phyloP scores from a whole-genome alignment of 2,329 filamentous ascomycete genomes.

The Colletotrichum lentis region DNA sequence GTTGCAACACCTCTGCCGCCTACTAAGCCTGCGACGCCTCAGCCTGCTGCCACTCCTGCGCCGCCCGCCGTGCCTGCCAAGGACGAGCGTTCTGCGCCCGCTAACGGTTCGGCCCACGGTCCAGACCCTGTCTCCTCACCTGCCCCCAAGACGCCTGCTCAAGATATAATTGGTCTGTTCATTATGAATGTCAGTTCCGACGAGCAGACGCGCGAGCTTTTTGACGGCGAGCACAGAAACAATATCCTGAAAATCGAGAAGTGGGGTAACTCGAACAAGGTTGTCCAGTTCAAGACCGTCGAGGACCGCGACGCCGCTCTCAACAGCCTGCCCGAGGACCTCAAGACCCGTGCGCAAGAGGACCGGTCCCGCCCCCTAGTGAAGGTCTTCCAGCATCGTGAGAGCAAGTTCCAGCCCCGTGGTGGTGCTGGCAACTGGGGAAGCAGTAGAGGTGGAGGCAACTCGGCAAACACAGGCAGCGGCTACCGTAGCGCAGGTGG shows the following conservation, averaged over 20 bases:
- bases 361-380: constrained; percentile 82
- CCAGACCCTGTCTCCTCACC: constrained; percentile 65
- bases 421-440: constrained; percentile 75
- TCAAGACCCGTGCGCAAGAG: constrained; percentile 75
- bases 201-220: constrained; percentile 82
- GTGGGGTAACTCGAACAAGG: constrained; percentile 80
- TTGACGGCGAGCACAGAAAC: constrained; percentile 80
- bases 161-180: constrained; percentile 85
- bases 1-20: constrained; percentile 49
- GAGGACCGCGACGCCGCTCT: constrained; percentile 85
- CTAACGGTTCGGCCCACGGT: constrained; percentile 63
- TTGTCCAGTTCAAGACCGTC: constrained; percentile 81
- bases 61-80: constrained; percentile 61
- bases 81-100: constrained; percentile 61
- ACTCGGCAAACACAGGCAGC: constrained; percentile 62
- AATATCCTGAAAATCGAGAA: constrained; percentile 85
- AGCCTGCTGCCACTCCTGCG: constrained; percentile 57
- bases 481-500: constrained; percentile 88
- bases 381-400: constrained; percentile 80
- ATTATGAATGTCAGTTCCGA: constrained; percentile 86
- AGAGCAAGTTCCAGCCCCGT: constrained; percentile 65
- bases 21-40: constrained; percentile 56
- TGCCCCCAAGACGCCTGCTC: constrained; percentile 65
- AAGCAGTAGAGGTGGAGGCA: constrained; percentile 69
- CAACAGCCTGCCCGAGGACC: constrained; percentile 75